Evolutionary conservation across 108 stramenopile genomes (phyloP).

Genomic region (Pseudonitzschia delicatissima): DNA sequence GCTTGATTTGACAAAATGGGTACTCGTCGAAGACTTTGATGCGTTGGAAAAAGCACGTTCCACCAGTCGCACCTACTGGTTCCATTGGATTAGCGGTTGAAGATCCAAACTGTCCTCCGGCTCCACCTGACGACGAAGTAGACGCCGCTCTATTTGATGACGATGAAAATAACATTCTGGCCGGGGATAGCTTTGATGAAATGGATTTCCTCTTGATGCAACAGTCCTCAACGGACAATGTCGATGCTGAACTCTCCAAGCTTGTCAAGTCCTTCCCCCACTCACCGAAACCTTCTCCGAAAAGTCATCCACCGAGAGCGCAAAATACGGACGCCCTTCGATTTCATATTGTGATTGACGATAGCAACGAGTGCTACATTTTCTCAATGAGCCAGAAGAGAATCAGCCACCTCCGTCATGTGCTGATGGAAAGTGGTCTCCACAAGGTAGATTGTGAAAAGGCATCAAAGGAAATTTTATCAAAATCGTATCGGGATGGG

Average conservation of each 20-base stretch:
- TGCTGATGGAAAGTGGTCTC: conserved; percentile 79
- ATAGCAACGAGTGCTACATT: conserved; percentile 64
- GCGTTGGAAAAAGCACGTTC: conserved; percentile 13
- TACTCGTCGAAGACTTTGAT: conserved; percentile 49
- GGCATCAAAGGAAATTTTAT: conserved; percentile 70
- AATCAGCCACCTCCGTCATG: conserved; percentile 60
- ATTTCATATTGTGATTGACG: conserved; percentile 70
- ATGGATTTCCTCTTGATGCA: conserved; percentile 64
- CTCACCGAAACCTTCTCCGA: conserved; percentile 24
- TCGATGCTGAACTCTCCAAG: conserved; percentile 33
- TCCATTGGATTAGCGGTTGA: background rate
- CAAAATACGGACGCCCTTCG: conserved; percentile 36
- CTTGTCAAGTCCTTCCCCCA: conserved; percentile 20
- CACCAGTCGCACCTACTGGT: background rate
- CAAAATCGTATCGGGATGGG: conserved; percentile 50
- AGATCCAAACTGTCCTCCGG: conserved; percentile 32
- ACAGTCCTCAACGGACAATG: conserved; percentile 47
- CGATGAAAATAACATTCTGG: conserved; percentile 36
- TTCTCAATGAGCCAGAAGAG: conserved; percentile 74
- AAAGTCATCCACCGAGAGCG: conserved; percentile 3
- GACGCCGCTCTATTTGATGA: conserved; percentile 49
- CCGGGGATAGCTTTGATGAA: conserved; percentile 53
- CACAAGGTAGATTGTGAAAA: conserved; percentile 52
- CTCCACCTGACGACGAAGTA: conserved; percentile 46
- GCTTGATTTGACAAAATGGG: conserved; percentile 93